Evolutionary conservation across 768 basidiomycete genomes (phyloP).

Genomic region (Roridomyces roridus): DNA sequence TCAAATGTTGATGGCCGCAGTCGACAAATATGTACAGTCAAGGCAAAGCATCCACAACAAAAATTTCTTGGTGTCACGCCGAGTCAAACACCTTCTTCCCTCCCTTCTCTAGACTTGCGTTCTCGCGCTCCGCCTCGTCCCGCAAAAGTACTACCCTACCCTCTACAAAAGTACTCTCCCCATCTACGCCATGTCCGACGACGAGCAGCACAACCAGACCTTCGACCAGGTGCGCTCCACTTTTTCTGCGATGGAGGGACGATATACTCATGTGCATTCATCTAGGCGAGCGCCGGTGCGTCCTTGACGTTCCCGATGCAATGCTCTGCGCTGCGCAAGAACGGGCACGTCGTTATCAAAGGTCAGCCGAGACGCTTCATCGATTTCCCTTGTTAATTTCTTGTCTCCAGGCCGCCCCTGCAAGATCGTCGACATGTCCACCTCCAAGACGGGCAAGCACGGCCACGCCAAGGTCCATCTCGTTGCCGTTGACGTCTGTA

Average conservation of each 20-base stretch:
- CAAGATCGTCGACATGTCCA: constrained; percentile 99
- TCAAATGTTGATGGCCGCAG: too few species aligned
- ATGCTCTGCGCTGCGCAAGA: constrained; percentile 96
- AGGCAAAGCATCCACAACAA: too few species aligned
- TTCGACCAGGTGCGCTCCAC: constrained; percentile 73
- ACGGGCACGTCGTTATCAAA: constrained; percentile 96
- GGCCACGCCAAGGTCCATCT: constrained; percentile 99
- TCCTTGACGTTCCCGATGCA: constrained; percentile 86
- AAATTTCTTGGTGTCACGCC: too few species aligned
- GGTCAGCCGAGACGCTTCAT: constrained; percentile 40
- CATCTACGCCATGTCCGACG: constrained; percentile 76
- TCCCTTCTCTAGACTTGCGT: too few species aligned
- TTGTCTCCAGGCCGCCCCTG: constrained; percentile 76
- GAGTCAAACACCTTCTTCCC: too few species aligned
- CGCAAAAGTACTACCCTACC: too few species aligned
- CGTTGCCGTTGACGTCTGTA: constrained; percentile 91
- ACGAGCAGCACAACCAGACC: constrained; percentile 84
- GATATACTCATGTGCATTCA: too few species aligned
- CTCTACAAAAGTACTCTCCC: too few species aligned
- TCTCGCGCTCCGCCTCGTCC: too few species aligned
- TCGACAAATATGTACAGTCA: too few species aligned
- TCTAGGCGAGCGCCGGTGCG: constrained; percentile 73
- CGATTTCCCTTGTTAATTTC: constrained; percentile 8
- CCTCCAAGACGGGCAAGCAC: constrained; percentile 99
- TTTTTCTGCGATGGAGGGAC: constrained; percentile 1